Evolutionary conservation across 2,329 filamentous ascomycete species (phyloP).

Genomic region (Diaporthe capsici): DNA sequence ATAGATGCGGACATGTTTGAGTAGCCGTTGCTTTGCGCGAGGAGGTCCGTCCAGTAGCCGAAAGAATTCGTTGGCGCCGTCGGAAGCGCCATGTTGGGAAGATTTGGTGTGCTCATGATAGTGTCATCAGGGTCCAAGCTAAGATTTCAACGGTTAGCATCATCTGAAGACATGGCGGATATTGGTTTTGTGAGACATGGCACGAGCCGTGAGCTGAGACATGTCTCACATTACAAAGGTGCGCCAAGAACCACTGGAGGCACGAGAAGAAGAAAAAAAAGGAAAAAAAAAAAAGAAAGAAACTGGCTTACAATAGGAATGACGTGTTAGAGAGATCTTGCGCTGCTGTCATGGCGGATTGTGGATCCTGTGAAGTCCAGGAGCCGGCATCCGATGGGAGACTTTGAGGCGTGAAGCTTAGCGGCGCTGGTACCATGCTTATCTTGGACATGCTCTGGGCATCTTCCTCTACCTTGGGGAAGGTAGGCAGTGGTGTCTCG

Average conservation of each 20-base stretch:
- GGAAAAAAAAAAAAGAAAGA: background rate
- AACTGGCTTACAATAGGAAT: slow-evolving; percentile 40
- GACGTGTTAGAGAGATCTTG: slow-evolving; percentile 42
- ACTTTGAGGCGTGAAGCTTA: slow-evolving; percentile 40
- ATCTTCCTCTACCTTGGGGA: slow-evolving; percentile 42
- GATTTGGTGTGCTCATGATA: slow-evolving; percentile 41
- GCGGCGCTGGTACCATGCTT: slow-evolving; percentile 39
- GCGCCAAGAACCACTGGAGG: slow-evolving; percentile 1
- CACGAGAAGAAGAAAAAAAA: background rate
- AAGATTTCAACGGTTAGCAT: slow-evolving; percentile 32
- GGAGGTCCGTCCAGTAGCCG: slow-evolving; percentile 42
- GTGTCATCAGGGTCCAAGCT: slow-evolving; percentile 42
- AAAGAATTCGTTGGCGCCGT: slow-evolving; percentile 41
- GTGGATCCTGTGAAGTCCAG: slow-evolving; percentile 41
- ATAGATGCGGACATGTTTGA: slow-evolving; percentile 37
- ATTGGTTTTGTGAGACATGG: slow-evolving; percentile 31
- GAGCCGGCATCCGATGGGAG: slow-evolving; percentile 39
- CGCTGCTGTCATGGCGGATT: slow-evolving; percentile 39
- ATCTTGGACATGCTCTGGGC: slow-evolving; percentile 42
- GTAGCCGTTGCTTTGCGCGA: slow-evolving; percentile 37
- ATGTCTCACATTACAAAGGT: slow-evolving; percentile 30
- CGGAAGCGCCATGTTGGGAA: slow-evolving; percentile 39
- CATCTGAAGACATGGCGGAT: background rate
- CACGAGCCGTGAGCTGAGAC: slow-evolving; percentile 35
- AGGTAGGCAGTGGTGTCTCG: slow-evolving; percentile 41